Conservation (phyloP, 108 stramenopile genomes). For the Hondaea fermentalgiana region DNA sequence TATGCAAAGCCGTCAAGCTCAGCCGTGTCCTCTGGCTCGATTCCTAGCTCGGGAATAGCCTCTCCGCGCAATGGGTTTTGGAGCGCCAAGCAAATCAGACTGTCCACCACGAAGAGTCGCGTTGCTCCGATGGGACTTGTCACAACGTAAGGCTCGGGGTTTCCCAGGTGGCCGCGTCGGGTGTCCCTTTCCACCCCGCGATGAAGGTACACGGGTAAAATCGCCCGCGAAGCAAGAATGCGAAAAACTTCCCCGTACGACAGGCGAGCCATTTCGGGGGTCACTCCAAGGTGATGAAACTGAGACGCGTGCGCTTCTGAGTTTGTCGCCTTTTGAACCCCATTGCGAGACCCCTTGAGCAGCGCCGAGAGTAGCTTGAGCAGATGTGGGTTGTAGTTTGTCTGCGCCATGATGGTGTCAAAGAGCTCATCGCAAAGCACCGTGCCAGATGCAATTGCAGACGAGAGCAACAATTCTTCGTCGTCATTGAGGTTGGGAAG, state of each 20-base stretch:
- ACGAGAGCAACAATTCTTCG: not conserved
- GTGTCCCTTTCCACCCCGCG: not conserved
- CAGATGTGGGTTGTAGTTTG: not conserved
- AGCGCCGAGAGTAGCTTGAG: not conserved
- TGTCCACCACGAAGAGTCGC: not conserved
- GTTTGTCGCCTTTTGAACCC: not conserved
- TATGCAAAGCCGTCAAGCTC: no score
- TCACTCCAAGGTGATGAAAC: not conserved
- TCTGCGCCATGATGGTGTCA: not conserved
- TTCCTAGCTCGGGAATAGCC: not conserved
- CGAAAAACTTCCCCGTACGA: not conserved
- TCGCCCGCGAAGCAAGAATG: not conserved
- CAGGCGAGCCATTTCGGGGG: not conserved
- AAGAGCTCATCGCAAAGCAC: not conserved
- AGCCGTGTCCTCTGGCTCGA: not conserved
- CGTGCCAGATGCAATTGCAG: not conserved
- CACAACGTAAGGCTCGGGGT: not conserved
- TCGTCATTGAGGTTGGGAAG: not conserved
- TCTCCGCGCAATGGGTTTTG: not conserved
- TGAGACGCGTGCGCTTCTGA: not conserved
- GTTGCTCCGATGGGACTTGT: not conserved
- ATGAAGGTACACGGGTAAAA: not conserved
- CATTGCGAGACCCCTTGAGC: not conserved
- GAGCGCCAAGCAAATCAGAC: not conserved
- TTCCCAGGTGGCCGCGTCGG: not conserved